These are phyloP conservation scores for Litsea cubeba DNA, from an alignment of 164 flowering plant species.

Conservation along the genomic window DNA sequence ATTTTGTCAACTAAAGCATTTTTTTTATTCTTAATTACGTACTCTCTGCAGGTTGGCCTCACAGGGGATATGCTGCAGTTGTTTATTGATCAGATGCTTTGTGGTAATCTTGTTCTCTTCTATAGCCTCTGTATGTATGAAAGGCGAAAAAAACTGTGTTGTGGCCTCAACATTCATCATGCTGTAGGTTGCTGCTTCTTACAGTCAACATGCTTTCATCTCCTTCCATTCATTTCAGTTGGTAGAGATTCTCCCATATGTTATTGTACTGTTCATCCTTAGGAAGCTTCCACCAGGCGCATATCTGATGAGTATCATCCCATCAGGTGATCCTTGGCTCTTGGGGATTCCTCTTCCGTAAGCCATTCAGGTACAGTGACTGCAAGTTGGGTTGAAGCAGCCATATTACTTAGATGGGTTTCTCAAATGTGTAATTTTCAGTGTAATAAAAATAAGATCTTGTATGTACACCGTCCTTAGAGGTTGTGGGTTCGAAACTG, in stretches of 20 bases:
- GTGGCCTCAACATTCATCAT: neutral
- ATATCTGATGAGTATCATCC: slow-evolving; percentile 74
- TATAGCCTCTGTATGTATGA: neutral
- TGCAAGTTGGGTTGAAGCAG: no score
- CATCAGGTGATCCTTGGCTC: slow-evolving; percentile 26
- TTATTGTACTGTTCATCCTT: slow-evolving; percentile 65
- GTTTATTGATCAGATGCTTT: slow-evolving; percentile 74
- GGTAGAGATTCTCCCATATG: slow-evolving; percentile 73
- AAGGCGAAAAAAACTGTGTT: no score
- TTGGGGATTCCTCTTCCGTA: neutral
- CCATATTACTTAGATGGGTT: no score
- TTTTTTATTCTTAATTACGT: neutral
- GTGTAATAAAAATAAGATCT: no score
- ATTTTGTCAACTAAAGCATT: neutral
- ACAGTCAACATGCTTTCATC: neutral
- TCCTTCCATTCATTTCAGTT: slow-evolving; percentile 28
- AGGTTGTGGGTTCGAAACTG: no score
- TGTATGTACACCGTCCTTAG: no score
- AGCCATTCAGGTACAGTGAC: no score
- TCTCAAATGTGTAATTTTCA: no score
- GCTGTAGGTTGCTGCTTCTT: slow-evolving; percentile 44
- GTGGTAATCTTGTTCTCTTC: slow-evolving; percentile 43
- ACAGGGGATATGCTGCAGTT: slow-evolving; percentile 71
- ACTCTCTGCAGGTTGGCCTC: slow-evolving; percentile 59
- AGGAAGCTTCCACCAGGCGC: slow-evolving; percentile 77